A percentile compares a stretch with the other conserved stretches of the same genome.
These are phyloP conservation scores for Berkeleyomyces rouxiae DNA, from an alignment of 2,329 filamentous ascomycete genomes.

Conservation along the genomic window DNA sequence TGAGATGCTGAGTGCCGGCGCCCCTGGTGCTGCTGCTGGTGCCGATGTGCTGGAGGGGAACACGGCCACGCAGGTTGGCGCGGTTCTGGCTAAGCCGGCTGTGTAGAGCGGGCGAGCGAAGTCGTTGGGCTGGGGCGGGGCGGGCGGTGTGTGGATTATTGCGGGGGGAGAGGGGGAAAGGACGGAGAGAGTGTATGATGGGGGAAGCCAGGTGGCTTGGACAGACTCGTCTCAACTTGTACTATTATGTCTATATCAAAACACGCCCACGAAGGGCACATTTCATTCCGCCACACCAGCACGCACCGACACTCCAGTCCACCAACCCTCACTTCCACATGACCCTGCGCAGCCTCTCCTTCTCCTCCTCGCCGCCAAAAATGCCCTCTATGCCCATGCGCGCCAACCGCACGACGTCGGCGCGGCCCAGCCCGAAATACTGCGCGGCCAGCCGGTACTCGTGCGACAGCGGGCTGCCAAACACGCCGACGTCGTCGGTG, in stretches of 20 bases:
- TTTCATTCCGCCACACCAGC: background rate
- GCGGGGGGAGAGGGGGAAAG: background rate
- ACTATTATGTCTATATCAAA: constrained; percentile 8
- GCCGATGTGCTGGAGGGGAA: constrained; percentile 16
- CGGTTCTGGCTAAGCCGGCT: constrained; percentile 34
- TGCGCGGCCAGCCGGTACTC: constrained; percentile 59
- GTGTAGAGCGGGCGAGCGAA: constrained; percentile 24
- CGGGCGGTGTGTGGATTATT: background rate
- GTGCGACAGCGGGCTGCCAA: constrained; percentile 57
- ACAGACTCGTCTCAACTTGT: constrained; percentile 4
- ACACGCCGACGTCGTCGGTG: constrained; percentile 72
- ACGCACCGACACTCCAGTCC: background rate
- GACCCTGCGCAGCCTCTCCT: constrained; percentile 32
- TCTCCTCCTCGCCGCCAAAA: constrained; percentile 49
- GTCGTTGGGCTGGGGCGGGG: background rate
- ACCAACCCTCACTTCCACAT: constrained; percentile 27
- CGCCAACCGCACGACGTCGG: constrained; percentile 37
- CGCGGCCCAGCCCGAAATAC: constrained; percentile 43
- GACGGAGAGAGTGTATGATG: background rate
- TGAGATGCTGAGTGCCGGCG: constrained; percentile 42
- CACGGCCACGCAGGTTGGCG: constrained; percentile 33
- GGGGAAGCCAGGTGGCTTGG: background rate
- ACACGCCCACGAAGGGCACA: background rate
- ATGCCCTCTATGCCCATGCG: constrained; percentile 45
- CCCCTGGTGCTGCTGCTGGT: constrained; percentile 16